Evolutionary conservation across 805 yeast species (phyloP).

Genomic region (Starmerella sp.): DNA sequence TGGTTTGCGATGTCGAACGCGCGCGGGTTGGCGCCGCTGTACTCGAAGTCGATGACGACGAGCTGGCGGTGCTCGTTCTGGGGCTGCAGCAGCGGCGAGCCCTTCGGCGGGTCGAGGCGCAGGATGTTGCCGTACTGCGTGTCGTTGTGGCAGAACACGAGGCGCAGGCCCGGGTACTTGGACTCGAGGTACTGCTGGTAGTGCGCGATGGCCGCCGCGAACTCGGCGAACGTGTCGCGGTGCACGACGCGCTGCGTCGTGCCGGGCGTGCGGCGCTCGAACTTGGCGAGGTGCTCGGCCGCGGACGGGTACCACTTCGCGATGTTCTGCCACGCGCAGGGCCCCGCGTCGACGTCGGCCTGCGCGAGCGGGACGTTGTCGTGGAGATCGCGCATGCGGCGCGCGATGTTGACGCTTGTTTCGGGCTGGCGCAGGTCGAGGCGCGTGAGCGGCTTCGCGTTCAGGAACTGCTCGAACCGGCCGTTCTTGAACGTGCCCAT

Average conservation of each 20-base stretch:
- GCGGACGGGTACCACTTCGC: conserved; percentile 57
- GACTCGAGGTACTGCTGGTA: conserved; percentile 55
- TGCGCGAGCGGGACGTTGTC: conserved; percentile 55
- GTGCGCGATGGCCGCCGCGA: conserved; percentile 37
- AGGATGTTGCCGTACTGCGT: conserved; percentile 92
- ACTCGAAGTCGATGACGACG: conserved; percentile 93
- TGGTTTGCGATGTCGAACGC: conserved; percentile 90
- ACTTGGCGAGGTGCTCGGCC: conserved; percentile 34
- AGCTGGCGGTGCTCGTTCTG: conserved; percentile 52
- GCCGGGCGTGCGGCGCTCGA: conserved; percentile 32
- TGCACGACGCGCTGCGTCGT: conserved; percentile 15
- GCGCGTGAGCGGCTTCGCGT: conserved; percentile 66
- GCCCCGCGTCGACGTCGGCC: conserved; percentile 48
- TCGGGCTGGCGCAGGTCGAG: conserved; percentile 64
- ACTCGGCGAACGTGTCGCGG: conserved; percentile 28
- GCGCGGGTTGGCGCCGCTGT: conserved; percentile 80
- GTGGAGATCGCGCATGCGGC: conserved; percentile 94
- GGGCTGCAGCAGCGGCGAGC: conserved; percentile 41
- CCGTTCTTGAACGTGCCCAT: conserved; percentile 89
- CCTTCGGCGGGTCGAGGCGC: conserved; percentile 40
- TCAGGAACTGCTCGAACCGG: conserved; percentile 82
- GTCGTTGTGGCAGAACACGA: conserved; percentile 89
- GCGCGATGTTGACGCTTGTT: conserved; percentile 72
- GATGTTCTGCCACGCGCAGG: conserved; percentile 59
- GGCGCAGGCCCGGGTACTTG: conserved; percentile 36